A percentile compares a stretch with the other conserved stretches of the same genome.
phyloP scores from a whole-genome alignment of 1,284 basidiomycete genomes.

The Cutaneotrichosporon sp. region DNA sequence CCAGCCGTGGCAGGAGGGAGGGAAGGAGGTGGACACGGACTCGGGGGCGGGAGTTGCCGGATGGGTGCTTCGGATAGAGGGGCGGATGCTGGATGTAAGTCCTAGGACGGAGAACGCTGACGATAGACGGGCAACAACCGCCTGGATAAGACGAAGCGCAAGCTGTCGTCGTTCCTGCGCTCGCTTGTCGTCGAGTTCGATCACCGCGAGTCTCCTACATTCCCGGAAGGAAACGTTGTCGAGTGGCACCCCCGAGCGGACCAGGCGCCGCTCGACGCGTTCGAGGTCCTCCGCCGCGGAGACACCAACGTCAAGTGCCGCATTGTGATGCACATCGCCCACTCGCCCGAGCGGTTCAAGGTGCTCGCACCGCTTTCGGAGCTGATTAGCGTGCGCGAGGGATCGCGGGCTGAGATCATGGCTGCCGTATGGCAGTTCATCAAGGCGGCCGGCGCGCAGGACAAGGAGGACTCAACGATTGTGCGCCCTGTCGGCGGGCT shows the following conservation, averaged over 20 bases:
- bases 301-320: constrained; percentile 74
- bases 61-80: constrained; percentile 87
- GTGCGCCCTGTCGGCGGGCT: constrained; percentile 75
- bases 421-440: constrained; percentile 90
- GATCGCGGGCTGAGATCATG: constrained; percentile 76
- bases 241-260: constrained; percentile 60
- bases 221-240: constrained; percentile 63
- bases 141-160: constrained; percentile 68
- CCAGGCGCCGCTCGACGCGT: constrained; percentile 75
- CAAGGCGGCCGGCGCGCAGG: constrained; percentile 80
- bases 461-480: constrained; percentile 79
- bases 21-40: constrained; percentile 55
- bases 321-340: constrained; percentile 76
- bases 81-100: constrained; percentile 67
- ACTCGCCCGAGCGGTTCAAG: constrained; percentile 83
- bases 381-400: constrained; percentile 78
- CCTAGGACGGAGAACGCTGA: constrained; percentile 1
- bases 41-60: constrained; percentile 78
- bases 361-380: constrained; percentile 73
- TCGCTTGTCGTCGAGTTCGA: constrained; percentile 83
- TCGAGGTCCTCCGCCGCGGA: constrained; percentile 80
- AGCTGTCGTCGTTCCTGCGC: constrained; percentile 84
- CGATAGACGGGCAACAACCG: constrained; percentile 58
- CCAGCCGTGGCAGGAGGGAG: constrained; percentile 69
- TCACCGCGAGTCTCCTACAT: constrained; percentile 70